Percentiles rank a stretch among this genome's conserved stretches.
Evolutionary conservation across 1,284 basidiomycete species (phyloP).

Genomic region (Xerocomus minutiporus): DNA sequence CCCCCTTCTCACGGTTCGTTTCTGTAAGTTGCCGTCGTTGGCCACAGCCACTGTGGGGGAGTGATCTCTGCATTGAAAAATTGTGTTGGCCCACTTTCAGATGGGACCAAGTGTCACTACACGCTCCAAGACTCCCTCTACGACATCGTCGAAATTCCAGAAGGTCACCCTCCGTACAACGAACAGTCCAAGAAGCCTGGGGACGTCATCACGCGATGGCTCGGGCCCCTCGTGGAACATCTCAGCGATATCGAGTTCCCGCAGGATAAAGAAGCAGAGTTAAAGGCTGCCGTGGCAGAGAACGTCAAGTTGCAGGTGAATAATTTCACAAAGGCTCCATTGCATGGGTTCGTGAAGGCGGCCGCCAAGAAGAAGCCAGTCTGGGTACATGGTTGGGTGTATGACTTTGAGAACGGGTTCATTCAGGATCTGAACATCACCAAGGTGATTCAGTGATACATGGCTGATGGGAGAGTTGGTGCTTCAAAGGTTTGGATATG

Average conservation of each 20-base stretch:
- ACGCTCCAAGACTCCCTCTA: slow-evolving; percentile 7
- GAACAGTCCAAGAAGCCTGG: slow-evolving; percentile 12
- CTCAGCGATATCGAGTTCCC: slow-evolving; percentile 34
- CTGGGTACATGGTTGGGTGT: slow-evolving; percentile 82
- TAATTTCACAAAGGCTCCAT: slow-evolving; percentile 49
- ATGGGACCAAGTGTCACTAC: slow-evolving; percentile 5
- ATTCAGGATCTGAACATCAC: slow-evolving; percentile 65
- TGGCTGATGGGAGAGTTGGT: too few species aligned
- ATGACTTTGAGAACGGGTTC: slow-evolving; percentile 66
- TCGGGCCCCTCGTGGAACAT: slow-evolving; percentile 59
- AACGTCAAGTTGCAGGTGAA: slow-evolving; percentile 75
- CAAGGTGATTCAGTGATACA: slow-evolving; percentile 18
- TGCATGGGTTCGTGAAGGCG: slow-evolving; percentile 53
- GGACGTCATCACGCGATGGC: slow-evolving; percentile 57
- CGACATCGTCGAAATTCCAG: background rate
- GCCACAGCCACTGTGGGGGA: slow-evolving; percentile 27
- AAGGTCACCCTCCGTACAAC: slow-evolving; percentile 3
- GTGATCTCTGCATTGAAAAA: slow-evolving; percentile 17
- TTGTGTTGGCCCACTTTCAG: background rate
- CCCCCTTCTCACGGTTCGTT: background rate
- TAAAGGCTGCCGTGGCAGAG: slow-evolving; percentile 48
- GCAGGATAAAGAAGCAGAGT: slow-evolving; percentile 36
- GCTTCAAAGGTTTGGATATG: too few species aligned
- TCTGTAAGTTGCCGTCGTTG: slow-evolving; percentile 22
- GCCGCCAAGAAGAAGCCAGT: slow-evolving; percentile 62